Evolutionary conservation across 306 rosid species (phyloP), one percentile per base, ranked within the genome.

Genomic region (Dalbergia cochinchinensis): DNA sequence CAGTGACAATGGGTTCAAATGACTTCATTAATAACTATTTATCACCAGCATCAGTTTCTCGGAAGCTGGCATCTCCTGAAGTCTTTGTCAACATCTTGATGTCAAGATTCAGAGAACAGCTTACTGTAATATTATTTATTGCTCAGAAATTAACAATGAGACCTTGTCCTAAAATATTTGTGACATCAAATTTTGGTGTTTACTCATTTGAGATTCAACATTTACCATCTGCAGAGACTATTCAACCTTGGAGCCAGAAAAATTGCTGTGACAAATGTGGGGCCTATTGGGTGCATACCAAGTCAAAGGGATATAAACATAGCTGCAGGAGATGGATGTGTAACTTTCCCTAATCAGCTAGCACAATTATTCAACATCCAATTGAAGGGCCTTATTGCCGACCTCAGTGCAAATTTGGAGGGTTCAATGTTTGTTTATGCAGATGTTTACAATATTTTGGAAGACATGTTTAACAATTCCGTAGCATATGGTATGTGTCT

Each of bases 231-330:
- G 86, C 88, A 92, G 97, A 85, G 96, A 57, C 87, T 89, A 14
- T 85, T 53, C 84, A 78, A 84, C 74, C 55, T 92, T 54, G 96
- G 94, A 19, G 96, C 85, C 5, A 83, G 90, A 65, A 89, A 78
- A 77, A 82, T 89, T 18, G 57, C 86, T 7, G 90, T 86, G 84
- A 76, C 76, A 22, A 89, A 89, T 83, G 85, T 91, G 53, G 97
- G 96, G 61, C 92, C 96, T 15, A 86, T 87, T 42, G 96, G 94
- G 74, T 89, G 94, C 31, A 89, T 88, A 71, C 97, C 97, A 18
- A 82, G 1, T 69, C 83, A 88, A 71, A 88, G 94, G 71, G 96
- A 91, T 34, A n/a, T 58, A 63, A 84, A 89, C 69, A 91, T 83
- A 44, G 34, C 1, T 35, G 76, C 80, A 19, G 91, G 87, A 18